Conservation (phyloP, 2,329 filamentous ascomycete genomes). For the Colletotrichum sansevieriae region DNA sequence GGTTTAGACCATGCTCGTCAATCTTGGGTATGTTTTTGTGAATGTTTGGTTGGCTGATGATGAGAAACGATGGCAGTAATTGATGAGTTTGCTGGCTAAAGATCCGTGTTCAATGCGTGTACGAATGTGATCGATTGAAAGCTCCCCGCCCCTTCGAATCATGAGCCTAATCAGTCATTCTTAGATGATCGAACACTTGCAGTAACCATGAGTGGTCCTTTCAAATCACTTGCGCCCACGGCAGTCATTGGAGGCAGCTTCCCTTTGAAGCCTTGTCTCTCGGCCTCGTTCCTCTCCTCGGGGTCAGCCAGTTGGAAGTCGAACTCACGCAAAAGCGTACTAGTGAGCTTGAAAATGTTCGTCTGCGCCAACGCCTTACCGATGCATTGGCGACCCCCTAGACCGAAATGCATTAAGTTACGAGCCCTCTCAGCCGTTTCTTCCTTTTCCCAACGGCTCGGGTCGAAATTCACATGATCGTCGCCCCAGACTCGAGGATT, state of each 20-base stretch:
- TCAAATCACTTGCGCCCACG: constrained; percentile 25
- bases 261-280: neutral
- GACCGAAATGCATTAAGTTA: constrained; percentile 32
- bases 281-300: neutral
- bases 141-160: no score
- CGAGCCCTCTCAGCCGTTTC: constrained; percentile 21
- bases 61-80: no score
- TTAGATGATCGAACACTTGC: neutral
- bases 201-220: constrained; percentile 10
- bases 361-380: constrained; percentile 29
- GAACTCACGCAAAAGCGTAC: constrained; percentile 20
- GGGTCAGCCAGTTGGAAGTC: constrained; percentile 21
- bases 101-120: no score
- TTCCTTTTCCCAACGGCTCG: constrained; percentile 14
- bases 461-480: constrained; percentile 9
- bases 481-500: constrained; percentile 25
- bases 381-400: constrained; percentile 29
- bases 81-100: no score
- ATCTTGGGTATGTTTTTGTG: neutral
- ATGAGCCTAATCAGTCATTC: neutral
- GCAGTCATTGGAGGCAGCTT: constrained; percentile 9
- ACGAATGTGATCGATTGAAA: no score
- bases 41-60: no score
- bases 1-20: neutral
- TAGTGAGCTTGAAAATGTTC: constrained; percentile 31